Conservation (phyloP, 495 filamentous ascomycete species). For the Tuber indicum region DNA sequence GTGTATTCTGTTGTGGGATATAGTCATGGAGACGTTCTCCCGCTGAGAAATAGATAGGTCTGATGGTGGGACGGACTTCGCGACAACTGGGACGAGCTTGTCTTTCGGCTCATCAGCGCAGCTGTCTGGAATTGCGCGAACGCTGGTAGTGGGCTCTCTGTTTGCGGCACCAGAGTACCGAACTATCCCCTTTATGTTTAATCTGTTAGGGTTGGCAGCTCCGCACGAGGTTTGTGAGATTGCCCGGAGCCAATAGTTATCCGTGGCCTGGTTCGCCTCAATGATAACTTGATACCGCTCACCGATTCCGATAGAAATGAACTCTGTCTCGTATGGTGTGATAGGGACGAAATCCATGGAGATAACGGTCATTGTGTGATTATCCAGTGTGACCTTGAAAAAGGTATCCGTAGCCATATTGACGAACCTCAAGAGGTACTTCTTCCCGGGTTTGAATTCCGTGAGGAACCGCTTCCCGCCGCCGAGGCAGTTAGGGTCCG, state of each 20-base stretch:
- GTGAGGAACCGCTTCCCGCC: constrained; percentile 40
- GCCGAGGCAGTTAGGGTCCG: constrained; percentile 34
- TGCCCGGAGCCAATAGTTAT: constrained; percentile 62
- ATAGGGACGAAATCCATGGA: constrained; percentile 52
- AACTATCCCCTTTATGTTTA: constrained; percentile 55
- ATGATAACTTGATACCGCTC: constrained; percentile 67
- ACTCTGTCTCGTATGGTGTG: constrained; percentile 45
- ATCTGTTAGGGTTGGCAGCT: constrained; percentile 44
- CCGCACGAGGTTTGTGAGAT: constrained; percentile 50
- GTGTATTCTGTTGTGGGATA: constrained; percentile 41
- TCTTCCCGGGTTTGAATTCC: constrained; percentile 46
- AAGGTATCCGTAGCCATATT: constrained; percentile 51
- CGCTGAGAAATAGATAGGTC: constrained; percentile 18
- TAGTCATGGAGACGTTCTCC: constrained; percentile 39
- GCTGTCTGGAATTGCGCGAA: constrained; percentile 39
- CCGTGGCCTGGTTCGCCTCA: constrained; percentile 48
- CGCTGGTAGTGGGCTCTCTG: constrained; percentile 42
- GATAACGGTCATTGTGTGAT: constrained; percentile 50
- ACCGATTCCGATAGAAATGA: constrained; percentile 56
- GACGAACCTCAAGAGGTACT: constrained; percentile 53
- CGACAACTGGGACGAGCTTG: constrained; percentile 47
- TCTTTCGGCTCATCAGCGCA: constrained; percentile 45
- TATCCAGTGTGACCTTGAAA: constrained; percentile 46
- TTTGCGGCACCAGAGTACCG: constrained; percentile 47
- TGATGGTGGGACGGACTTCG: constrained; percentile 42